A percentile compares a stretch with the other conserved stretches of the same genome.
Evolutionary conservation across 2,329 filamentous ascomycete species (phyloP).

Genomic region (Aspergillus quadricinctus): DNA sequence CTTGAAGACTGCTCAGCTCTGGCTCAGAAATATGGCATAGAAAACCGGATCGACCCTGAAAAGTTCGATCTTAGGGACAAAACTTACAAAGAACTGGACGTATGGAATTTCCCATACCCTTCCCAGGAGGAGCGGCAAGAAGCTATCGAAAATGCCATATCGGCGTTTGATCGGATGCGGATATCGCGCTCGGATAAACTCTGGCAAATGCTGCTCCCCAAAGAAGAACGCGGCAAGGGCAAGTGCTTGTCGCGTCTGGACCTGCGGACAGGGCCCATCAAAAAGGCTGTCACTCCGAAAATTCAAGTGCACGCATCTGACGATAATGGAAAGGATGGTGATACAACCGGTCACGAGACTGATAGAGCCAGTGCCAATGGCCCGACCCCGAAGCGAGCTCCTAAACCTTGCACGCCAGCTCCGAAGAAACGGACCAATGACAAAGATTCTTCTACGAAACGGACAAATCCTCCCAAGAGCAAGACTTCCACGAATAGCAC

Average conservation of each 20-base stretch:
- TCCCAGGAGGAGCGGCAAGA: conserved; percentile 52
- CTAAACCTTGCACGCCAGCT: conserved; percentile 22
- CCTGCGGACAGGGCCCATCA: conserved; percentile 40
- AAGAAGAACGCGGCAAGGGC: conserved; percentile 58
- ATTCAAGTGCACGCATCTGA: conserved; percentile 35
- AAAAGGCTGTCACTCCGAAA: conserved; percentile 35
- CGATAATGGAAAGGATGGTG: conserved; percentile 33
- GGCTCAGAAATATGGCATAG: conserved; percentile 50
- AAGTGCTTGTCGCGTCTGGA: conserved; percentile 58
- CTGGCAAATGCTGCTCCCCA: conserved; percentile 59
- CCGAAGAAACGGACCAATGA: conserved; percentile 38
- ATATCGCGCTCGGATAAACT: conserved; percentile 56
- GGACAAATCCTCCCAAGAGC: conserved; percentile 36
- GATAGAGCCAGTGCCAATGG: conserved; percentile 27
- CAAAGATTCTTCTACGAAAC: conserved; percentile 42
- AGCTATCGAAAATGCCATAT: conserved; percentile 60
- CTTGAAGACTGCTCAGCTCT: conserved; percentile 46
- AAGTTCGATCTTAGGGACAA: conserved; percentile 56
- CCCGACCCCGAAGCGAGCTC: conserved; percentile 24
- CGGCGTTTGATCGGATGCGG: conserved; percentile 59
- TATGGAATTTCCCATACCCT: conserved; percentile 58
- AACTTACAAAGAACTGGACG: conserved; percentile 57
- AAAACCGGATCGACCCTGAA: conserved; percentile 45
- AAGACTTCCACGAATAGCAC: conserved; percentile 50
- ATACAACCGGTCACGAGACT: conserved; percentile 34